These are phyloP conservation scores for Ceratocystis colombiana DNA, from an alignment of 2,329 filamentous ascomycete genomes.

Conservation along the genomic window DNA sequence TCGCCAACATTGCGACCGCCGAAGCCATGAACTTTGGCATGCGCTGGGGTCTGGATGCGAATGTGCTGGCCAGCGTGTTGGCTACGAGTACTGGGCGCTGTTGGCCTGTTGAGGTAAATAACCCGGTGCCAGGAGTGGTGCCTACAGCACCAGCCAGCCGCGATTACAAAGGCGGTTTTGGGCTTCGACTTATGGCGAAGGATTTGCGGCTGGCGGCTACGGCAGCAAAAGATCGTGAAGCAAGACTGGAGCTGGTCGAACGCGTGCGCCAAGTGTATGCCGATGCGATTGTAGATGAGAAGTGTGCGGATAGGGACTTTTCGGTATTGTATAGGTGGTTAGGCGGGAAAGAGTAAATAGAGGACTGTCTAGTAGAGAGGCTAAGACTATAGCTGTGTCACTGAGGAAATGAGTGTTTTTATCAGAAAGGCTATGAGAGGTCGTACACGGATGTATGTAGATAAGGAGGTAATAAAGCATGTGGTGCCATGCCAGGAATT, in stretches of 20 bases:
- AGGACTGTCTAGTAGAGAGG: not conserved
- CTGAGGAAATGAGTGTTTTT: not conserved
- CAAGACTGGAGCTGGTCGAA: constrained; percentile 53
- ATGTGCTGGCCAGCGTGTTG: constrained; percentile 70
- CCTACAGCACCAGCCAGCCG: constrained; percentile 62
- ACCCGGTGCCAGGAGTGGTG: constrained; percentile 79
- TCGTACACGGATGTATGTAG: constrained; percentile 9
- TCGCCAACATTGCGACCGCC: constrained; percentile 72
- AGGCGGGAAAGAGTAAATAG: constrained; percentile 39
- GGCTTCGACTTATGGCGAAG: constrained; percentile 69
- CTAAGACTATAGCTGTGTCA: no score
- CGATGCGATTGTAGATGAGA: constrained; percentile 49
- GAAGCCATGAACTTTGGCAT: constrained; percentile 59
- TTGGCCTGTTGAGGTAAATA: constrained; percentile 95
- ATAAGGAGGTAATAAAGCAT: not conserved
- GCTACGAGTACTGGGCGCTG: constrained; percentile 90
- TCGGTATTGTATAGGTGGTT: constrained; percentile 71
- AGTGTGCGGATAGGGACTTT: constrained; percentile 63
- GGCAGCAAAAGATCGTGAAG: constrained; percentile 59
- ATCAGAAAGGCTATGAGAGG: not conserved
- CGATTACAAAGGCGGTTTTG: constrained; percentile 70
- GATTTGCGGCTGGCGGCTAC: constrained; percentile 62
- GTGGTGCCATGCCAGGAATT: constrained; percentile 26
- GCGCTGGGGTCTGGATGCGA: constrained; percentile 48
- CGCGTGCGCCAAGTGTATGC: constrained; percentile 59